Percentiles rank a stretch among this genome's conserved stretches.
These are phyloP conservation scores for Aspergillus sp. DNA, from an alignment of 2,329 filamentous ascomycete genomes.

Conservation along the genomic window DNA sequence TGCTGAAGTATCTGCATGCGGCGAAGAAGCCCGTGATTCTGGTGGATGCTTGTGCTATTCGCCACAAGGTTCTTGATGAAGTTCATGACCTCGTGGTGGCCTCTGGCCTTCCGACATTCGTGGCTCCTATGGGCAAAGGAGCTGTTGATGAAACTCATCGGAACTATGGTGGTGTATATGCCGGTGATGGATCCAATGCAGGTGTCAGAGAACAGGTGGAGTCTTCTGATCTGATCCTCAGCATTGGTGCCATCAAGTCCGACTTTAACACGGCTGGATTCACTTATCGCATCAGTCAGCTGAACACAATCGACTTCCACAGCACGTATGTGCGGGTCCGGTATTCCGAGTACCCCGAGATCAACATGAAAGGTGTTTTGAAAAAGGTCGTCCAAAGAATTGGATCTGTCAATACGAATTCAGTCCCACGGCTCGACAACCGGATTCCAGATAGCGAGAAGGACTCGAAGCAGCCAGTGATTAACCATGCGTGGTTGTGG, in stretches of 20 bases:
- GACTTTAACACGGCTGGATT: conserved; percentile 58
- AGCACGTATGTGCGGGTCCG: conserved; percentile 64
- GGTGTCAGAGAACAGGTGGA: conserved; percentile 34
- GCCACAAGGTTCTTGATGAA: conserved; percentile 64
- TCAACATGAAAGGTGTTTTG: conserved; percentile 73
- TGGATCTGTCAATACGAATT: conserved; percentile 47
- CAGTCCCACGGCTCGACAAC: conserved; percentile 50
- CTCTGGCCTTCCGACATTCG: conserved; percentile 69
- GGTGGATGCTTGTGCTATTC: conserved; percentile 73
- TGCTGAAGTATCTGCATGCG: conserved; percentile 62
- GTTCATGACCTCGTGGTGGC: conserved; percentile 64
- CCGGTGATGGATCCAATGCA: conserved; percentile 64
- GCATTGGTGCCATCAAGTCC: conserved; percentile 38
- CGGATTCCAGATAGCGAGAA: conserved; percentile 34
- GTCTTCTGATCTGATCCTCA: conserved; percentile 35
- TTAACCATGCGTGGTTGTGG: conserved; percentile 59
- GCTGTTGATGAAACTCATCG: conserved; percentile 66
- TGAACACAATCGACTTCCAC: conserved; percentile 78
- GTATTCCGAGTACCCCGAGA: conserved; percentile 69
- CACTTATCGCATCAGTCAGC: conserved; percentile 69
- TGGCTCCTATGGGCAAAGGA: conserved; percentile 85
- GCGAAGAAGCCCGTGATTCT: conserved; percentile 71
- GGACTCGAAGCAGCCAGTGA: conserved; percentile 25
- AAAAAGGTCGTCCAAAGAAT: conserved; percentile 57
- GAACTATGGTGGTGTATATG: conserved; percentile 79